phyloP scores from a whole-genome alignment of 495 filamentous ascomycete genomes.

The Margaritispora aquatica region DNA sequence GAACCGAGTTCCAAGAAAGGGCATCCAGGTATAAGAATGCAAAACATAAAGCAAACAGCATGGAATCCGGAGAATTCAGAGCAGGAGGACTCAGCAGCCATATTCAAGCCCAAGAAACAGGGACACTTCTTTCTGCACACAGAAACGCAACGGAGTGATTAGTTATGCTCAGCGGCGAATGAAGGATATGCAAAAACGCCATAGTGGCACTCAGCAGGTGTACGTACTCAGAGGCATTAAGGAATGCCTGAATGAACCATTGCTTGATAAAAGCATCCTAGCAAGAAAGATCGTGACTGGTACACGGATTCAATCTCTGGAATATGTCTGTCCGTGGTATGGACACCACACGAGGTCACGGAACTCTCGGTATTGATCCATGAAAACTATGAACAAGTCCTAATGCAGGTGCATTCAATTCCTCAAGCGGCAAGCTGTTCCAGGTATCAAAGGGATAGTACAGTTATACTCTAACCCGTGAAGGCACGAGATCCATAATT shows the following conservation, averaged over 20 bases:
- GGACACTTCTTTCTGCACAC: conserved; percentile 11
- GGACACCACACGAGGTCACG: neutral
- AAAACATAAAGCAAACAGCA: neutral
- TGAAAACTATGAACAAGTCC: neutral
- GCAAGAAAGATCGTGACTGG: neutral
- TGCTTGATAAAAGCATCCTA: neutral
- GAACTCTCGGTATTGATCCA: neutral
- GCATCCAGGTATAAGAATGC: neutral
- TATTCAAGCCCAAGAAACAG: conserved; percentile 1
- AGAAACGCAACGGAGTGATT: conserved; percentile 14
- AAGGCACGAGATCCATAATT: neutral
- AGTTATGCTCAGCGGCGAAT: conserved; percentile 22
- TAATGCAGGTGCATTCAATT: conserved; percentile 1
- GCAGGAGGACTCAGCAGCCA: neutral
- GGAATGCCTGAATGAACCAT: conserved; percentile 16
- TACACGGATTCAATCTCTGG: neutral
- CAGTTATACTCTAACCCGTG: neutral
- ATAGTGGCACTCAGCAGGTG: conserved; percentile 19
- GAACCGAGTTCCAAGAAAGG: neutral
- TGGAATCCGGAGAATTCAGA: neutral
- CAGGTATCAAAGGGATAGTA: neutral
- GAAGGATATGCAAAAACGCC: conserved; percentile 17
- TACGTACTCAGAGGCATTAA: conserved; percentile 25
- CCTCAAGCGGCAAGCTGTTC: neutral
- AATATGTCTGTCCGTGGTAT: neutral